Conservation (phyloP, 2,329 filamentous ascomycete species). For the Acarospora socialis region DNA sequence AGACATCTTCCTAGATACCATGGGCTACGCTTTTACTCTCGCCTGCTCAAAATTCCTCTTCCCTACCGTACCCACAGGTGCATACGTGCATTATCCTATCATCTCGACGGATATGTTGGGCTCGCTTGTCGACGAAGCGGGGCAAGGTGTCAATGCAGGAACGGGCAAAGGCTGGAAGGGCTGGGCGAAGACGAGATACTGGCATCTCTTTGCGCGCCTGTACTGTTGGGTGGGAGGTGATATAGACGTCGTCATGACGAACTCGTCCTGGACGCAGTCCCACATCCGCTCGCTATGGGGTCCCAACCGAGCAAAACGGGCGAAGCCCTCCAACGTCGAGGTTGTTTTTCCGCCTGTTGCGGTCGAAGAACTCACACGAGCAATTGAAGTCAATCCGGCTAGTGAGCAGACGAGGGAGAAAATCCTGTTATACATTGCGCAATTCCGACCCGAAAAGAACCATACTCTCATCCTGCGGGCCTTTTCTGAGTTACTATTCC, state of each 20-base stretch:
- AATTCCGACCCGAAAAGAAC: constrained; percentile 96
- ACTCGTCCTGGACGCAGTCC: constrained; percentile 82
- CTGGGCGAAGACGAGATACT: constrained; percentile 63
- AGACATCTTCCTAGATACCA: constrained; percentile 91
- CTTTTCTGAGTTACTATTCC: constrained; percentile 62
- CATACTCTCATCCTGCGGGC: constrained; percentile 74
- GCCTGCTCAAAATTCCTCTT: constrained; percentile 75
- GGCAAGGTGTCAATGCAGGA: constrained; percentile 68
- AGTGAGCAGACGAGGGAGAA: constrained; percentile 58
- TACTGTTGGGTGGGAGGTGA: constrained; percentile 74
- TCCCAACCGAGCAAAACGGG: constrained; percentile 34
- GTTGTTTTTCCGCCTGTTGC: constrained; percentile 89
- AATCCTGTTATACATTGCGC: constrained; percentile 79
- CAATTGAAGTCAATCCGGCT: constrained; percentile 54
- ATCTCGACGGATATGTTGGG: constrained; percentile 96
- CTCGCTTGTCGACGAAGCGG: constrained; percentile 55
- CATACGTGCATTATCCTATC: constrained; percentile 95
- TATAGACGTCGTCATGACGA: constrained; percentile 92
- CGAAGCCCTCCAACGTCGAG: constrained; percentile 41
- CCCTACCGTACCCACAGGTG: constrained; percentile 63
- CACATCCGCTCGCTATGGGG: constrained; percentile 77
- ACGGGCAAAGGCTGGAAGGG: constrained; percentile 61
- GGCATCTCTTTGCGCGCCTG: constrained; percentile 66
- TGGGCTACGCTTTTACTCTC: constrained; percentile 90
- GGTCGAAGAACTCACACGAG: constrained; percentile 65